phyloP scores from a whole-genome alignment of 495 filamentous ascomycete genomes.

The Penicillium samsonianum region DNA sequence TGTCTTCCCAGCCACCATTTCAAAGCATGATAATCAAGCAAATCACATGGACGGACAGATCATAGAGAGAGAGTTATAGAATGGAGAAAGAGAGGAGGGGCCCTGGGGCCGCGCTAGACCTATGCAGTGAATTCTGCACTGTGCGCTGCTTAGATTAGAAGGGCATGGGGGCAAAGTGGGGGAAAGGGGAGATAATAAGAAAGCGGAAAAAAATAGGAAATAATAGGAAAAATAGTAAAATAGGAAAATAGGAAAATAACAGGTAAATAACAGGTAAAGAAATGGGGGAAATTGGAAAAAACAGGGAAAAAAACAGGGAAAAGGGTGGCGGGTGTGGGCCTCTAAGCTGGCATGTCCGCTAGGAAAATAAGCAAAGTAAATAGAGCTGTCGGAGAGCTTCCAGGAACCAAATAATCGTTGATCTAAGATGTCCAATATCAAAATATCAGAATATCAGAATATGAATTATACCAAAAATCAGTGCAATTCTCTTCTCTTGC shows the following conservation, averaged over 20 bases:
- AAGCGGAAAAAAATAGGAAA: slow-evolving; percentile 9
- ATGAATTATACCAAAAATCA: not conserved
- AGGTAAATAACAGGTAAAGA: slow-evolving; percentile 14
- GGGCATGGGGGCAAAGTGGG: not conserved
- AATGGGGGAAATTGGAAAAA: slow-evolving; percentile 13
- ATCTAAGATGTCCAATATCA: not conserved
- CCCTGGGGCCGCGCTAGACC: slow-evolving; percentile 4
- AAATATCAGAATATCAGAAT: too few relatives aligned
- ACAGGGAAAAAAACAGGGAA: slow-evolving; percentile 17
- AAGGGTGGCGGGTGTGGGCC: slow-evolving; percentile 26
- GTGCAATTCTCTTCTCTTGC: too few relatives aligned
- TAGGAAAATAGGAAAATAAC: slow-evolving; percentile 20
- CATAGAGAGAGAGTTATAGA: slow-evolving; percentile 10
- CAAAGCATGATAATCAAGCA: slow-evolving; percentile 12
- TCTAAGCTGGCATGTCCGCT: slow-evolving; percentile 16
- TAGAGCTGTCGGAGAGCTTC: not conserved
- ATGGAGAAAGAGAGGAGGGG: slow-evolving; percentile 9
- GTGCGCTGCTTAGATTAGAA: not conserved
- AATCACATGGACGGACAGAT: slow-evolving; percentile 6
- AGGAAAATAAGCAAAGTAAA: not conserved
- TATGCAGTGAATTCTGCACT: slow-evolving; percentile 6
- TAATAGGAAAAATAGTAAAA: slow-evolving; percentile 15
- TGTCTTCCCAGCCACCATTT: not conserved
- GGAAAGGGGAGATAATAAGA: not conserved
- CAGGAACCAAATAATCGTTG: too few relatives aligned